Evolutionary conservation across 495 filamentous ascomycete species (phyloP).

Genomic region (Aspergillus steynii): DNA sequence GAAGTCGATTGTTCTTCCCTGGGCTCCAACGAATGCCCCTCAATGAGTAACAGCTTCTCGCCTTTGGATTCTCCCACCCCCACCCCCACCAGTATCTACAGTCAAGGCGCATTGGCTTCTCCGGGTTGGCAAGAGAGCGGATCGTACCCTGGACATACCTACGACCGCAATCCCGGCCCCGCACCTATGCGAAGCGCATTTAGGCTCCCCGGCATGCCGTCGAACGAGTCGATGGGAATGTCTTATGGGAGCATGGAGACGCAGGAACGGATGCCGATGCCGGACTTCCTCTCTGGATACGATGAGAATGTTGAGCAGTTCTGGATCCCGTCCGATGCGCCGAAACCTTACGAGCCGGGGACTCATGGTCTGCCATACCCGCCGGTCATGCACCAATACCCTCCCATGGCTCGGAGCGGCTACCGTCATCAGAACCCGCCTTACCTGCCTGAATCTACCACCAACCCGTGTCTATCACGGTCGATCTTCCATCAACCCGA

Average conservation of each 20-base stretch:
- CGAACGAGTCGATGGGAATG: conserved; percentile 36
- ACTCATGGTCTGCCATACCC: conserved; percentile 35
- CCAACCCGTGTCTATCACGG: conserved; percentile 46
- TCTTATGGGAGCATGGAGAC: conserved; percentile 37
- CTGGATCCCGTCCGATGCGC: conserved; percentile 41
- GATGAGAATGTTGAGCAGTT: conserved; percentile 48
- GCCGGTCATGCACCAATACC: conserved; percentile 38
- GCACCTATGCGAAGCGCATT: conserved; percentile 44
- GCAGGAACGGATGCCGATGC: conserved; percentile 40
- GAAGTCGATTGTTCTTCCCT: conserved; percentile 46
- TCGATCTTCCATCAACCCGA: conserved; percentile 46
- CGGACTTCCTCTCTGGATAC: conserved; percentile 44
- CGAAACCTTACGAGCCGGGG: conserved; percentile 40
- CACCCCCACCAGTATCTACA: conserved; percentile 47
- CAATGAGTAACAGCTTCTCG: conserved; percentile 48
- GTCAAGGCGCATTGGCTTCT: conserved; percentile 42
- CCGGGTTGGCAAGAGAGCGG: conserved; percentile 43
- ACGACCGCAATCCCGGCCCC: conserved; percentile 35
- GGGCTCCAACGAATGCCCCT: conserved; percentile 48
- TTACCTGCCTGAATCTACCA: conserved; percentile 43
- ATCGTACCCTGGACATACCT: conserved; percentile 30
- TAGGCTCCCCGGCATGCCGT: conserved; percentile 37
- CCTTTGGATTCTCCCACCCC: conserved; percentile 47
- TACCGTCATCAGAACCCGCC: conserved; percentile 37
- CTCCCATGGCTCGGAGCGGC: conserved; percentile 39